Percentiles rank a stretch among this genome's conserved stretches.
Evolutionary conservation across 1,284 basidiomycete species (phyloP).

Genomic region (Phellinidium pouzarii): DNA sequence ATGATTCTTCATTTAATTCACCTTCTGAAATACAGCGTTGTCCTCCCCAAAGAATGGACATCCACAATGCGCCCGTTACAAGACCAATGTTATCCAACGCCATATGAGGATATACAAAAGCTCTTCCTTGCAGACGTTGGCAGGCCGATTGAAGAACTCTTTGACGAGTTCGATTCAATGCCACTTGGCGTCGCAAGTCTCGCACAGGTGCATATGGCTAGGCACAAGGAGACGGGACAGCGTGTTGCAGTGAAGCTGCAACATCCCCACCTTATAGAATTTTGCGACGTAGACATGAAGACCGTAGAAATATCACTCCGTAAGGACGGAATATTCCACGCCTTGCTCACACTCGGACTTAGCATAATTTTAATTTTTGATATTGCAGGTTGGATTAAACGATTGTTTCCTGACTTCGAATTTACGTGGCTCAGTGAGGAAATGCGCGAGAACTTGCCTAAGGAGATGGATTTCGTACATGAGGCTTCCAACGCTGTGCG

Average conservation of each 20-base stretch:
- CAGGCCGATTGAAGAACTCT: slow-evolving; percentile 52
- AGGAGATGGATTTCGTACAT: slow-evolving; percentile 92
- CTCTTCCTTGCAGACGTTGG: slow-evolving; percentile 75
- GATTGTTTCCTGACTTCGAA: slow-evolving; percentile 85
- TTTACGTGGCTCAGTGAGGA: slow-evolving; percentile 93
- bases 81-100: slow-evolving; percentile 80
- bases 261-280: slow-evolving; percentile 92
- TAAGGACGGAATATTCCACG: slow-evolving; percentile 25
- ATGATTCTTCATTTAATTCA: slow-evolving; percentile 16
- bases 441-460: slow-evolving; percentile 88
- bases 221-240: slow-evolving; percentile 62
- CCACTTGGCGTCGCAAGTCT: slow-evolving; percentile 94
- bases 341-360: not conserved
- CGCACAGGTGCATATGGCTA: slow-evolving; percentile 91
- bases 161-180: slow-evolving; percentile 80
- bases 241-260: slow-evolving; percentile 95
- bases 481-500: slow-evolving; percentile 84
- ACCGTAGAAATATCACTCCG: slow-evolving; percentile 81
- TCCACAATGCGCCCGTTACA: slow-evolving; percentile 66
- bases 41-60: slow-evolving; percentile 81
- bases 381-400: slow-evolving; percentile 73
- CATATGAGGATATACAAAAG: slow-evolving; percentile 59
- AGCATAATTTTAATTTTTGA: slow-evolving; percentile 21
- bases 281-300: slow-evolving; percentile 79
- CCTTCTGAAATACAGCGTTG: slow-evolving; percentile 30